phyloP scores from a whole-genome alignment of 768 basidiomycete species.

The Paxillus involutus region DNA sequence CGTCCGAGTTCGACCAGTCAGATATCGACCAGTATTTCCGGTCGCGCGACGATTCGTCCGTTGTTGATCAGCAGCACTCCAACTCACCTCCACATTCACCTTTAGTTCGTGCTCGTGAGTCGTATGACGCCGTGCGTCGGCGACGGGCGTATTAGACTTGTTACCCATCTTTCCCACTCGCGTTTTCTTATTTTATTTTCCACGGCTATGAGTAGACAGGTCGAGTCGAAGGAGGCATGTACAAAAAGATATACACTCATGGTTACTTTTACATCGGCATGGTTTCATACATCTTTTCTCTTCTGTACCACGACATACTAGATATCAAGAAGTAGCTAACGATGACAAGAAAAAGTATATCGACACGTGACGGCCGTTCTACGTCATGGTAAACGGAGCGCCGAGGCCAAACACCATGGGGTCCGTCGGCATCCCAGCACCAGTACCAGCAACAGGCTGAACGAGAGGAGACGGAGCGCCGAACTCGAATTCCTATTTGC shows the following conservation, averaged over 20 bases:
- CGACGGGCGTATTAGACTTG: conserved; percentile 17
- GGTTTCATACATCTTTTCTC: neutral
- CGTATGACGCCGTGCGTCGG: conserved; percentile 21
- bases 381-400: conserved; percentile 28
- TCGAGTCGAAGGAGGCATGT: neutral
- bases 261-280: conserved; percentile 1
- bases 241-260: neutral
- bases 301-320: too few species aligned
- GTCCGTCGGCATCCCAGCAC: conserved; percentile 13
- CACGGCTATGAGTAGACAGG: neutral
- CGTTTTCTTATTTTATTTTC: conserved; percentile 1
- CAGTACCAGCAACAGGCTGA: conserved; percentile 15
- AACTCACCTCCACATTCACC: neutral
- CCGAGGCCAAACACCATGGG: conserved; percentile 28
- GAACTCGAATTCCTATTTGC: conserved; percentile 36
- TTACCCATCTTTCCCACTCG: neutral
- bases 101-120: conserved; percentile 3
- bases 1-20: conserved; percentile 62
- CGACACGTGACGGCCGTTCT: neutral
- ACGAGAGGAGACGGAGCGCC: conserved; percentile 31
- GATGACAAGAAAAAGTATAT: neutral
- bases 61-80: neutral
- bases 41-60: conserved; percentile 23
- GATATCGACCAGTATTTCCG: conserved; percentile 80
- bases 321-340: neutral